Conservation (phyloP, 106 monocot genomes). For the Vanilla planifolia region DNA sequence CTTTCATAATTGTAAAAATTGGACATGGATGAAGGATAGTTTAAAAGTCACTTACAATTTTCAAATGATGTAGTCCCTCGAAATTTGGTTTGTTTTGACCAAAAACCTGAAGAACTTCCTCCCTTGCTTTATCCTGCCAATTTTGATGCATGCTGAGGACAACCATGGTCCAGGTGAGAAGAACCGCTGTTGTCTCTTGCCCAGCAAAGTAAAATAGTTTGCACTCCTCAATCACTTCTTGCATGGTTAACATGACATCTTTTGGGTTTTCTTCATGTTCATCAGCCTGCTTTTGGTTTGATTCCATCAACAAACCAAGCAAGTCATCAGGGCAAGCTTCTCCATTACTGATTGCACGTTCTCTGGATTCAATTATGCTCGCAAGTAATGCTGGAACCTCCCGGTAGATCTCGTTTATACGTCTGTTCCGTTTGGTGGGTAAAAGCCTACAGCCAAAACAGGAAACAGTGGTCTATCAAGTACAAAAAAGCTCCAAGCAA, state of each 20-base stretch:
- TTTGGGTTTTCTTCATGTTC: background rate
- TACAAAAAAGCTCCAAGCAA: too few relatives aligned
- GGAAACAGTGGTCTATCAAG: too few relatives aligned
- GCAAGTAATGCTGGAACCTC: conserved; percentile 34
- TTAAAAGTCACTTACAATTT: conserved; percentile 8
- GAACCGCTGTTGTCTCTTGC: conserved; percentile 43
- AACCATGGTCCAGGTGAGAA: conserved; percentile 59
- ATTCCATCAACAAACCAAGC: conserved; percentile 13
- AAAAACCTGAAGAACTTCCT: conserved; percentile 46
- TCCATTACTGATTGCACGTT: conserved; percentile 19
- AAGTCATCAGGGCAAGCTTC: conserved; percentile 11
- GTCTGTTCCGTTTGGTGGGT: conserved; percentile 32
- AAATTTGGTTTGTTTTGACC: conserved; percentile 9
- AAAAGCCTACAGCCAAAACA: conserved; percentile 12
- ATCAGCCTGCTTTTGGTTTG: conserved; percentile 3
- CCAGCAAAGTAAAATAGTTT: conserved; percentile 81
- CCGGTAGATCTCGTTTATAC: conserved; percentile 14
- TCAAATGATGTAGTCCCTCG: conserved; percentile 13
- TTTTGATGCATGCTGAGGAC: conserved; percentile 34
- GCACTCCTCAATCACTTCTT: conserved; percentile 75
- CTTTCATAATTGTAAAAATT: too few relatives aligned
- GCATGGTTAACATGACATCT: background rate
- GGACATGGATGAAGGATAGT: background rate
- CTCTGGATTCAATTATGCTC: conserved; percentile 35
- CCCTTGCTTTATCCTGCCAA: conserved; percentile 53